These are phyloP conservation scores for Poa pratensis DNA, from an alignment of 176 grass and related monocot species.

Conservation along the genomic window DNA sequence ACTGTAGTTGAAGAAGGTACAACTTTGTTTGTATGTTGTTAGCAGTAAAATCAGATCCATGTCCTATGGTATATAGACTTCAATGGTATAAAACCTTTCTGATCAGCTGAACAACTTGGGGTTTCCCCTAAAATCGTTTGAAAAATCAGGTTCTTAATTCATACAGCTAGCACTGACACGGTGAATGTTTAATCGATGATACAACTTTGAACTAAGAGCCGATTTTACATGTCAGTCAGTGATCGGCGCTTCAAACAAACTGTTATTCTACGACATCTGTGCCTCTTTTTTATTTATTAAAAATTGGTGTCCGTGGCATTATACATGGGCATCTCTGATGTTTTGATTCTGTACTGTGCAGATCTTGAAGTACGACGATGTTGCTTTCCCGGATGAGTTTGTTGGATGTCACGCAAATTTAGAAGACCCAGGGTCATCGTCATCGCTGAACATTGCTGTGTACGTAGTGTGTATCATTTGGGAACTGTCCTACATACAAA, in stretches of 20 bases:
- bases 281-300: too few species aligned
- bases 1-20: slow-evolving; percentile 47
- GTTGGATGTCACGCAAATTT: neutral
- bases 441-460: slow-evolving; percentile 17
- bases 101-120: neutral
- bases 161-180: neutral
- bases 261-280: neutral
- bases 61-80: neutral
- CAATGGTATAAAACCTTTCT: neutral
- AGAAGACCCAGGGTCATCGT: neutral
- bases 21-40: neutral
- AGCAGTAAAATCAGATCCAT: slow-evolving; percentile 3
- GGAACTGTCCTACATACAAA: neutral
- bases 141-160: neutral
- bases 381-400: slow-evolving; percentile 10
- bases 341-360: slow-evolving; percentile 24
- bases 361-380: slow-evolving; percentile 31
- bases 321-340: neutral
- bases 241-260: neutral
- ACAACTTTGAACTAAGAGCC: neutral
- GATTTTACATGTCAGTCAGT: neutral
- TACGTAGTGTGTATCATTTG: slow-evolving; percentile 1
- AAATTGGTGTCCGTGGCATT: too few species aligned
- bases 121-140: neutral
- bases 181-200: neutral